Percentiles rank a stretch among this genome's conserved stretches.
Conservation (phyloP, 345 rosid species). For the Noccaea caerulescens region DNA sequence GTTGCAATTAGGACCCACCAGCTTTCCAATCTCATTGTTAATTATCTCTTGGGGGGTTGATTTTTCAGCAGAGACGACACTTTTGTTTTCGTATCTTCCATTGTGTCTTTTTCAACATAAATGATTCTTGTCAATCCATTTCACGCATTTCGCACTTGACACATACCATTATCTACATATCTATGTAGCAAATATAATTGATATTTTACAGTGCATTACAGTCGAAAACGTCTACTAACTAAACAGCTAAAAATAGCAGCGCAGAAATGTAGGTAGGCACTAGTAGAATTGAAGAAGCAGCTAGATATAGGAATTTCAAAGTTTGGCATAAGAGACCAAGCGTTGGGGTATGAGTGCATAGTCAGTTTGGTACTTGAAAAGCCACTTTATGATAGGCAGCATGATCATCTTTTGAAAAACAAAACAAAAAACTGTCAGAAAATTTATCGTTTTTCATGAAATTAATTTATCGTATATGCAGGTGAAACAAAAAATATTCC, state of each 20-base stretch:
- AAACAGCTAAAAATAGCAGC: neutral
- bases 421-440: neutral
- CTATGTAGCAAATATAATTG: slow-evolving; percentile 4
- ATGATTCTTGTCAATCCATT: slow-evolving; percentile 19
- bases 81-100: slow-evolving; percentile 1
- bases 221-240: neutral
- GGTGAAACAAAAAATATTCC: too few relatives aligned
- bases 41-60: slow-evolving; percentile 14
- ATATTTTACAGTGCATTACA: neutral
- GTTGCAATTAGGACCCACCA: slow-evolving; percentile 35
- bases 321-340: slow-evolving; percentile 13
- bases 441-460: neutral
- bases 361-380: slow-evolving; percentile 4
- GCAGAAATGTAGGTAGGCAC: neutral
- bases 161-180: slow-evolving; percentile 5
- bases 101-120: slow-evolving; percentile 20
- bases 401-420: neutral
- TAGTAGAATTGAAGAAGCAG: neutral
- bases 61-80: slow-evolving; percentile 28
- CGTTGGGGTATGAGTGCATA: neutral
- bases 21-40: slow-evolving; percentile 32
- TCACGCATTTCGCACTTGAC: slow-evolving; percentile 9
- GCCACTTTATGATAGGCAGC: neutral
- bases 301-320: neutral
- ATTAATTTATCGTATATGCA: too few relatives aligned